Conservation (phyloP, 2,329 filamentous ascomycete species). For the Fusarium illudens region DNA sequence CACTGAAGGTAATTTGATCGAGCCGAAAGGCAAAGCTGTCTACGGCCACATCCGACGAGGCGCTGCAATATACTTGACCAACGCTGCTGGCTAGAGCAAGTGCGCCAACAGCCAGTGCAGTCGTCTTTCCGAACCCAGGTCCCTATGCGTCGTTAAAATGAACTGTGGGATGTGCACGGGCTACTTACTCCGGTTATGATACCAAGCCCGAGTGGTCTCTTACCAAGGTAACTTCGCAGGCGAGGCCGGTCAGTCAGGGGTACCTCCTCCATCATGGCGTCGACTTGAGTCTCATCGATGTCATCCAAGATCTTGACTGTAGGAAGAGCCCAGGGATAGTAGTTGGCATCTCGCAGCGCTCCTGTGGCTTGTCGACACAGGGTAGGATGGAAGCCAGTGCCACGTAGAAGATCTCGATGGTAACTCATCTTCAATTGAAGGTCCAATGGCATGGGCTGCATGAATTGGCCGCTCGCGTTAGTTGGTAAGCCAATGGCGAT, state of each 20-base stretch:
- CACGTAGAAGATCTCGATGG: constrained; percentile 21
- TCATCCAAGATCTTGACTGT: constrained; percentile 2
- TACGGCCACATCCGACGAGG: neutral
- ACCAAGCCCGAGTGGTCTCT: constrained; percentile 9
- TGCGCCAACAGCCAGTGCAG: neutral
- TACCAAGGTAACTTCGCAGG: constrained; percentile 20
- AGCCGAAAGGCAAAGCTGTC: constrained; percentile 11
- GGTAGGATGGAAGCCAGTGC: constrained; percentile 12
- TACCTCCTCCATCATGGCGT: constrained; percentile 4
- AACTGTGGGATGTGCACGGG: neutral
- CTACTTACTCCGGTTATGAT: constrained; percentile 25
- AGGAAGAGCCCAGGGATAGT: neutral
- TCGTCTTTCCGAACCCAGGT: constrained; percentile 29
- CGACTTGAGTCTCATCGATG: neutral
- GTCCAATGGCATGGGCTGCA: rapidly evolving
- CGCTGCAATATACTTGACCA: constrained; percentile 13
- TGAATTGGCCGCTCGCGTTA: rapidly evolving
- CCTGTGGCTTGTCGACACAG: neutral
- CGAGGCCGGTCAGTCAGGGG: constrained; percentile 5
- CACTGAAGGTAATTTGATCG: neutral
- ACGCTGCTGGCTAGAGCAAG: constrained; percentile 16
- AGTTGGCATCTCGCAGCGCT: neutral
- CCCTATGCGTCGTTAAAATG: constrained; percentile 1
- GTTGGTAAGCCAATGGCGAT: neutral
- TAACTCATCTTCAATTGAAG: constrained; percentile 7